Evolutionary conservation across 257 asterid species (phyloP).

Genomic region (Scutellaria galericulata): DNA sequence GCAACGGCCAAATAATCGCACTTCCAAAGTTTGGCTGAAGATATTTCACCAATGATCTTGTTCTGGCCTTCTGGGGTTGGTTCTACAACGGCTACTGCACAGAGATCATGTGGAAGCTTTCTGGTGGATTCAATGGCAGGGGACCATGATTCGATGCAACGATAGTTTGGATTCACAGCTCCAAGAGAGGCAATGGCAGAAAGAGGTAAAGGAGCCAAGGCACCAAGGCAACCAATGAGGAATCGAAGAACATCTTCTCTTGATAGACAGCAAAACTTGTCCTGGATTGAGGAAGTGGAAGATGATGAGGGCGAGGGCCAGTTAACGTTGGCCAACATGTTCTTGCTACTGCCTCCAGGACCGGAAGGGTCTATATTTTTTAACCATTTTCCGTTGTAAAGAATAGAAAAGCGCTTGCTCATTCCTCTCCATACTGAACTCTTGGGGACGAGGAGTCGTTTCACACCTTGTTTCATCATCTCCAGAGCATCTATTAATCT

Average conservation of each 20-base stretch:
- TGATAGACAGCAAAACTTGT: constrained; percentile 87
- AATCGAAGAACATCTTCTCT: constrained; percentile 94
- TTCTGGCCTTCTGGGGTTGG: constrained; percentile 55
- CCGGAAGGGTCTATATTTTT: constrained; percentile 56
- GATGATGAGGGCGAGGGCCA: constrained; percentile 69
- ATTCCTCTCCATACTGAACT: constrained; percentile 82
- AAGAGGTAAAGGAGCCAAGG: constrained; percentile 96
- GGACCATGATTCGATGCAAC: constrained; percentile 62
- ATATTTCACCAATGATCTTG: constrained; percentile 86
- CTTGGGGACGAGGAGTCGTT: constrained; percentile 94
- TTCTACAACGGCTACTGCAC: constrained; percentile 90
- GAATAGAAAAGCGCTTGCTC: constrained; percentile 94
- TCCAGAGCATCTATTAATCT: constrained; percentile 97
- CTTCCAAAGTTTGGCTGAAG: constrained; percentile 87
- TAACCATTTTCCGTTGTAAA: constrained; percentile 89
- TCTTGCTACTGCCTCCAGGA: constrained; percentile 43
- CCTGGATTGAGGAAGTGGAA: constrained; percentile 57
- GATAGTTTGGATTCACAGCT: constrained; percentile 72
- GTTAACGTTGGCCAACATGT: constrained; percentile 39
- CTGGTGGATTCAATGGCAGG: constrained; percentile 72
- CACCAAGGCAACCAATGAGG: constrained; percentile 95
- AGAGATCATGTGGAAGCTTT: constrained; percentile 67
- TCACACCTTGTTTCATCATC: constrained; percentile 98
- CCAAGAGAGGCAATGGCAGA: constrained; percentile 74
- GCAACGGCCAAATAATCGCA: constrained; percentile 86